Conservation (phyloP, 257 asterid species). For the Ballota nigra region DNA sequence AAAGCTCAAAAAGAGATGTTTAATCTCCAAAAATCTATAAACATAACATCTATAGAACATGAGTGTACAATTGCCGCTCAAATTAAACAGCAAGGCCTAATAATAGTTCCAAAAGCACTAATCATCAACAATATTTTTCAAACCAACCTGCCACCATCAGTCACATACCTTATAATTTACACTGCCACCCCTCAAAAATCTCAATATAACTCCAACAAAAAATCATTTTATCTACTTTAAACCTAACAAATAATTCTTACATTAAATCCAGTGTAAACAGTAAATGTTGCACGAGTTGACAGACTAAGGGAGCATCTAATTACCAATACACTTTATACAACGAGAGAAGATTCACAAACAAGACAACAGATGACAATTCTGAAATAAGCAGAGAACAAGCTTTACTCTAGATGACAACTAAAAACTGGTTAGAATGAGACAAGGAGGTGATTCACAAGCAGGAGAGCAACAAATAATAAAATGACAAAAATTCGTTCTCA, state of each 20-base stretch:
- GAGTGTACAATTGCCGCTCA: not conserved
- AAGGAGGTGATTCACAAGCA: not conserved
- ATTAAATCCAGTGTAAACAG: too few relatives aligned
- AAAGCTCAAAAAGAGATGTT: not conserved
- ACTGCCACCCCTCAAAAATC: too few relatives aligned
- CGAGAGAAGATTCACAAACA: slow-evolving; percentile 8
- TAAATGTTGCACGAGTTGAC: too few relatives aligned
- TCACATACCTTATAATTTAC: not conserved
- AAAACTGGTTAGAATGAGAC: not conserved
- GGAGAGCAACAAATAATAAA: not conserved
- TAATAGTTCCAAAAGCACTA: slow-evolving; percentile 1
- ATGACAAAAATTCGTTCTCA: not conserved
- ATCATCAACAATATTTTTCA: not conserved
- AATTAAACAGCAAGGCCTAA: not conserved
- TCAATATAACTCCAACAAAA: too few relatives aligned
- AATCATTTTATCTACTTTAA: too few relatives aligned
- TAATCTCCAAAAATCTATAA: slow-evolving; percentile 8
- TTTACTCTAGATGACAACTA: not conserved
- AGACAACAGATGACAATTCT: not conserved
- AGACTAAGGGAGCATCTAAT: too few relatives aligned
- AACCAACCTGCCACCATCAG: not conserved
- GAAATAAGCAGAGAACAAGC: not conserved
- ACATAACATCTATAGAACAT: not conserved
- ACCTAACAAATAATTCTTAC: too few relatives aligned
- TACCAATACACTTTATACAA: not conserved